Evolutionary conservation across 2,329 filamentous ascomycete species (phyloP), one percentile per base, ranked within the genome.

Genomic region (Penicillium sp.): DNA sequence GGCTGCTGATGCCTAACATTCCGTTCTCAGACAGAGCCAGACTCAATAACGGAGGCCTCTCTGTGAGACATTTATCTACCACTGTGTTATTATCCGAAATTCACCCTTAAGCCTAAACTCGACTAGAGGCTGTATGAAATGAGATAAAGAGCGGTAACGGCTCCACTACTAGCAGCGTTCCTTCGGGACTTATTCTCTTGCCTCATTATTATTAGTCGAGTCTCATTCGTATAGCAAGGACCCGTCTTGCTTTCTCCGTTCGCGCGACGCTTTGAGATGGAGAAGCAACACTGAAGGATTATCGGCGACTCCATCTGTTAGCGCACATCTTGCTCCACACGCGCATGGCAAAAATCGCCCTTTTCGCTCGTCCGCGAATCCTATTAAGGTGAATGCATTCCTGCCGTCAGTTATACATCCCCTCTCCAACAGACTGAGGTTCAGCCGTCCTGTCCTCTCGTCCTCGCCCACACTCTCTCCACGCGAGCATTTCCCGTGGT

Each of bases 131-230:
- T 41, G 35, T 41, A 41, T 41, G 35, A 41, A 41, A 61, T 58
- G 54, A 56, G 35, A 41, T 41, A 56, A 56, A 56, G 54, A 56
- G 54, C 54, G 54, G 54, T 49, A 49, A 65, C 62, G 58, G 63
- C 61, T 61, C 66, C 66, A 67, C 67, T 59, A 21, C 67, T 59
- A 21, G 50, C 48, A 51, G 23, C 58, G 52, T 65, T 65, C 64
- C 59, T 65, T 65, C 65, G 67, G 67, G 61, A 62, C 60, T 67
- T 68, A 67, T 31, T 44, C 56, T 55, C 62, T 64, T 64, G 64
- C 62, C 52, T 66, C 60, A 61, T 46, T 62, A 58, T 58, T 58
- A 58, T 57, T 58, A 55, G 54, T 58, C 54, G 54, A 58, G 48
- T 61, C 53, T 56, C 56, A 55, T 58, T 53, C 49, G 53, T 58